Base-by-base conservation (phyloP, 306 rosid species). In the Arachis stenosperma region DNA sequence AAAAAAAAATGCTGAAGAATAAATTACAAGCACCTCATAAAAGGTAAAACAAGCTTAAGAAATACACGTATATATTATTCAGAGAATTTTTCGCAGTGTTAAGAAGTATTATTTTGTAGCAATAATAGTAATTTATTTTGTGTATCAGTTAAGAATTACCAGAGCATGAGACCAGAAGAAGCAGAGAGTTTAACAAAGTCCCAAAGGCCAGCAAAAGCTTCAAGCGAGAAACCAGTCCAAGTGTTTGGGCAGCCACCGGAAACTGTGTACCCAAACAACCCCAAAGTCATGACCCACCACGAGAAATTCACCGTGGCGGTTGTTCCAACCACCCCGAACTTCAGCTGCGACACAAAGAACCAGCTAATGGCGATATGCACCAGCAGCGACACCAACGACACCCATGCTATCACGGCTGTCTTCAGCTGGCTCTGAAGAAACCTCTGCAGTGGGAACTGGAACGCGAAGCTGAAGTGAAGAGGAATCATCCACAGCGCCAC, bases 141-240 rank as follows among this genome's bases (percentile, higher is more conserved):
- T 22, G 27, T 22, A 22, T 22, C 27, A 22, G 27, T 22, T 22
- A 22, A 22, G 27, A 22, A 46, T 46, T 63, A 89, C 97, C 97
- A 93, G 6, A 93, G 83, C 96, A 93, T 93, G 78, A 93, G 75
- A 0, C 97, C 98, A 17, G 97, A 80, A 70, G 96, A 75, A 67
- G 87, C 86, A 8, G 98, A 93, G 47, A 90, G 91, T 67, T 82
- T 87, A 2, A 82, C 62, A 40, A 87, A 93, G 3, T 93, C 97
- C 97, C 93, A 87, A 9, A 93, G 89, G 4, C 90, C 93, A 73
- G 88, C 84, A 50, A 93, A 93, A 0, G 96, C 93, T 66, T 90
- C 92, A 27, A 67, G 10, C 14, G 98, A 93, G 81, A 90, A 93
- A 14, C 98, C 96, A 57, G 78, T 4, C 97, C 96, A 93, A 1